Base-by-base conservation (phyloP, 345 rosid genomes). In the Carallia brachiata region DNA sequence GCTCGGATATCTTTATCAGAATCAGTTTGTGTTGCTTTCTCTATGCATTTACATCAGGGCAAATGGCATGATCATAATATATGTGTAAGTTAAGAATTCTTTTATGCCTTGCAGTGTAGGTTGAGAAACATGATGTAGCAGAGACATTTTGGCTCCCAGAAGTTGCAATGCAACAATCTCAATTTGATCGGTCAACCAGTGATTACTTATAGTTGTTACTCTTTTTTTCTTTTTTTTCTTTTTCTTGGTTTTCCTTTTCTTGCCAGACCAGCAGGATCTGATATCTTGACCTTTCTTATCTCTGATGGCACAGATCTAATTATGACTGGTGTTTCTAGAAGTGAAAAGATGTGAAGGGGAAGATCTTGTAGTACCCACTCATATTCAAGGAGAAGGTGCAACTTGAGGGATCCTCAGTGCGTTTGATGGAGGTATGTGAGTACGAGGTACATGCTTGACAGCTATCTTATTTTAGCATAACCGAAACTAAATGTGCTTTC, bases 121-220 rank as follows among this genome's bases (percentile, higher is more conserved):
- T 90, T 71, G 92, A 89, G 67, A 85, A 86, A 79, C 78, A 54
- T 76, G 99, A 90, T 73, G 99, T 92, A 6, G 67, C 72, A 3
- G 97, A 95, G 85, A 96, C 97, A 67, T 92, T 92, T 77, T 75
- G 97, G 72, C 97, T 95, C 70, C 83, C 92, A 60, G 93, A 89
- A 78, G 97, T 92, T 57, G 97, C 99, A 76, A 92, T 90, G 97
- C 97, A 92, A 70, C 97, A 95, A 79, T 95, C 99, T 52, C 97
- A 97, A 56, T 90, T 96, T 0, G 97, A 95, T 84, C 97, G 92
- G 59, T 82, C 97, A 62, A 95, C 99, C 28, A 96, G 99, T 91
- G 84, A 71, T 61, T 62, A 61, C 57, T 48, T 15, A 31, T 28
- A 53, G 13, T 10, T 48, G 4, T 16, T 6, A n/a, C 3, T 54